Conservation (phyloP, 2,329 filamentous ascomycete species). For the Fusarium graminum region DNA sequence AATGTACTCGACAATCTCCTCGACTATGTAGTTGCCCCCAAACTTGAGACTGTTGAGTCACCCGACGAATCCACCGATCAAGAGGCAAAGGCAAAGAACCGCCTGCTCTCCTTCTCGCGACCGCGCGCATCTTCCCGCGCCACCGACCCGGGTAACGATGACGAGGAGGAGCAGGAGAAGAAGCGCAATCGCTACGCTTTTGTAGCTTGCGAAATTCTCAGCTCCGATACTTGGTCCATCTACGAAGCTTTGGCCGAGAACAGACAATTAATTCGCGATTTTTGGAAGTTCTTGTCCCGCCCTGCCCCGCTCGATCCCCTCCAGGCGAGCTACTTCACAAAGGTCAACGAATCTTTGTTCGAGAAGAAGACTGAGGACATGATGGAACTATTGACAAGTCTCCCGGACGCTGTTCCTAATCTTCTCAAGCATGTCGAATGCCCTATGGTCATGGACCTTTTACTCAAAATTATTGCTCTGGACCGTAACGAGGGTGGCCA, state of each 20-base stretch:
- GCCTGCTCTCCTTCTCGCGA: slow-evolving; percentile 63
- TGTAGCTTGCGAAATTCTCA: slow-evolving; percentile 91
- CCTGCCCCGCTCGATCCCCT: slow-evolving; percentile 90
- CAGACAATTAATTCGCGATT: slow-evolving; percentile 79
- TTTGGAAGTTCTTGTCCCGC: slow-evolving; percentile 90
- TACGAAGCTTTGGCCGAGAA: slow-evolving; percentile 92
- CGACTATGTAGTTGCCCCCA: slow-evolving; percentile 90
- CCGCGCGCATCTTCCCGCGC: slow-evolving; percentile 67
- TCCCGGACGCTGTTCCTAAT: slow-evolving; percentile 84
- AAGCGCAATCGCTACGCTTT: slow-evolving; percentile 94
- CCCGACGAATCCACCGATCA: slow-evolving; percentile 66
- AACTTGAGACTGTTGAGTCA: slow-evolving; percentile 68
- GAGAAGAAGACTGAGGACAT: slow-evolving; percentile 99
- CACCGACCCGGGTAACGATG: slow-evolving; percentile 61
- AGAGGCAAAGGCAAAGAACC: slow-evolving; percentile 61
- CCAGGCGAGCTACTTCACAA: slow-evolving; percentile 97
- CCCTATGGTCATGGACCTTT: slow-evolving; percentile 97
- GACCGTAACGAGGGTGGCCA: slow-evolving; percentile 92
- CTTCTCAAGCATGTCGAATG: slow-evolving; percentile 96
- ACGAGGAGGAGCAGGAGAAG: slow-evolving; percentile 85
- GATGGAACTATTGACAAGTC: slow-evolving; percentile 86
- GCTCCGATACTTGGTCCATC: slow-evolving; percentile 97
- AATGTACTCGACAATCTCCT: slow-evolving; percentile 86
- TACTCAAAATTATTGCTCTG: slow-evolving; percentile 96
- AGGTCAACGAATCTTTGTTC: slow-evolving; percentile 96